Evolutionary conservation across 2,329 filamentous ascomycete species (phyloP), one percentile per base, ranked within the genome.

Genomic region (Clonostachys byssicola): DNA sequence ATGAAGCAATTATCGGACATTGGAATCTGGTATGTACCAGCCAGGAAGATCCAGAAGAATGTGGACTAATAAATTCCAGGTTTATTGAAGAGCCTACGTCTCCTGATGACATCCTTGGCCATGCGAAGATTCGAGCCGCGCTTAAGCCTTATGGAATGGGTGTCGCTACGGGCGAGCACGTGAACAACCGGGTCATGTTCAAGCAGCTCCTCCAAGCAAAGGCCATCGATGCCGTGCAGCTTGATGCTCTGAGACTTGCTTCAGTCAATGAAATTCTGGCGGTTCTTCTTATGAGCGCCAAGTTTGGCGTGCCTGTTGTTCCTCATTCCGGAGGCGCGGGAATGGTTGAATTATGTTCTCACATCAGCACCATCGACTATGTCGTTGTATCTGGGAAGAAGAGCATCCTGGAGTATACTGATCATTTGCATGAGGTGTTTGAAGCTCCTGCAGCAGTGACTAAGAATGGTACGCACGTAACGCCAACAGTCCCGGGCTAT

Each of bases 81-180:
- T 95, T 95, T 72, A 95, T 96, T 62, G 91, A 95, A 72, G 91
- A 96, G 76, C 91, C 91, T 3, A 96, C 91, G 13, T 89, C 85
- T 18, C 91, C 91, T 12, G 91, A 95, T 61, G 91, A 96, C 64
- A 84, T 95, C 49, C 83, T 94, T 47, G 91, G 91, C 49, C 91
- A 96, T 77, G 88, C 88, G 61, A 85, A 88, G 4, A 84, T 95
- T 57, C 83, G 88, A 45, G 86, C 92, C 51, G 90, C 90, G 5
- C 81, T 96, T 10, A 78, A 79, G 57, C 83, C 87, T 0, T 74
- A 83, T 60, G 81, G 80, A 48, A 89, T 96, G 57, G 89, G 89
- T 49, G 91, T 95, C 6, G 91, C 91, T 7, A 95, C 91, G 0
- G 91, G 91, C 52, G 91, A 96, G 72, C 95, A 95, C 89, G 94